Percentiles rank a stretch among this genome's conserved stretches.
phyloP scores from a whole-genome alignment of 768 basidiomycete genomes.

The Pisolithus tinctorius region DNA sequence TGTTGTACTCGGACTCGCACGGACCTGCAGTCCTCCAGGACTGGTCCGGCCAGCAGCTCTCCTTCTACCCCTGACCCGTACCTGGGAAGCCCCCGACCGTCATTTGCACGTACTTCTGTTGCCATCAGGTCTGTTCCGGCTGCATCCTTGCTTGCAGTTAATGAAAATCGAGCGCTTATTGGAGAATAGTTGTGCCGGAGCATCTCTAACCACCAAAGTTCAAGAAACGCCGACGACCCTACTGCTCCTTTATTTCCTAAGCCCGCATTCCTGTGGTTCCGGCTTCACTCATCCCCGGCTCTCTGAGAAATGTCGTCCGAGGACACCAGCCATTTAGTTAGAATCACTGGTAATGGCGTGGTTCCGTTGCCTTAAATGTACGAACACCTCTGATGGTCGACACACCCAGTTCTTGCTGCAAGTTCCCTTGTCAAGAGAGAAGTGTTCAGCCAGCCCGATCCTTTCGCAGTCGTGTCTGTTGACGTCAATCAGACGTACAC shows the following conservation, averaged over 20 bases:
- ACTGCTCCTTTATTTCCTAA: background rate
- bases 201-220: too few relatives aligned
- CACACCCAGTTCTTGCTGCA: slow-evolving; percentile 66
- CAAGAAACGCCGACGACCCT: background rate
- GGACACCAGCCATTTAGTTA: slow-evolving; percentile 9
- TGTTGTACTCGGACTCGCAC: too few relatives aligned
- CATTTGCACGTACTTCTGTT: too few relatives aligned
- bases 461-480: slow-evolving; percentile 82
- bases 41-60: too few relatives aligned
- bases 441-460: slow-evolving; percentile 76
- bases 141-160: too few relatives aligned
- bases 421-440: slow-evolving; percentile 71
- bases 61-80: too few relatives aligned
- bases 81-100: too few relatives aligned
- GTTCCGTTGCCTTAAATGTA: background rate
- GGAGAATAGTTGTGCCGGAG: too few relatives aligned
- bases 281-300: background rate
- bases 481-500: slow-evolving; percentile 80
- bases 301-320: slow-evolving; percentile 16
- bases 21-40: too few relatives aligned
- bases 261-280: background rate
- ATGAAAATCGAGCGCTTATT: too few relatives aligned
- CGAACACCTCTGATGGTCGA: background rate
- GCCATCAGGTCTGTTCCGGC: too few relatives aligned
- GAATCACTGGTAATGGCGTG: slow-evolving; percentile 18